Conservation (phyloP, 2,329 filamentous ascomycete species). For the Arthroderma sp. region DNA sequence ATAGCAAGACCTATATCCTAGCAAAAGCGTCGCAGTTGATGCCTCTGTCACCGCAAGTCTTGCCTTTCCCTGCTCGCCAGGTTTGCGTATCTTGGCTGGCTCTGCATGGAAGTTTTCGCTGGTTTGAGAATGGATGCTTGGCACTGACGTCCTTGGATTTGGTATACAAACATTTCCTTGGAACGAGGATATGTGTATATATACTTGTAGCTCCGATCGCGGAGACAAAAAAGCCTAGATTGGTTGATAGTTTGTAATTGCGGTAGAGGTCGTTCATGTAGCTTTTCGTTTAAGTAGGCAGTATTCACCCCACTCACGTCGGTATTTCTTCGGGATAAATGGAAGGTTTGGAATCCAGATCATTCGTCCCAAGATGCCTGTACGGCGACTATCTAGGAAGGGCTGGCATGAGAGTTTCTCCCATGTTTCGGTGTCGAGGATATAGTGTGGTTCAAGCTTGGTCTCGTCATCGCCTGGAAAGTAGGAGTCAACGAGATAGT, state of each 20-base stretch:
- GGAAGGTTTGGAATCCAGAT: constrained; percentile 68
- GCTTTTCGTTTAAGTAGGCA: constrained; percentile 58
- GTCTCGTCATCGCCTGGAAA: constrained; percentile 52
- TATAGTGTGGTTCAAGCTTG: constrained; percentile 66
- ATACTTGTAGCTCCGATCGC: not conserved
- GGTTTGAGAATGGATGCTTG: not conserved
- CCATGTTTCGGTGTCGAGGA: constrained; percentile 64
- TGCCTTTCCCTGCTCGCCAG: not conserved
- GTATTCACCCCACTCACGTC: constrained; percentile 74
- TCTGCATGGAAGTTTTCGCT: not conserved
- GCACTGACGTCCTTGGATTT: not conserved
- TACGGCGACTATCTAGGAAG: constrained; percentile 71
- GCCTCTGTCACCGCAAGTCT: not conserved
- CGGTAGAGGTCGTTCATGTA: not conserved
- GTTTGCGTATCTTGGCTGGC: not conserved
- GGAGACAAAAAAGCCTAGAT: too few species aligned
- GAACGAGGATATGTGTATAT: not conserved
- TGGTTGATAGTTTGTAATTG: not conserved
- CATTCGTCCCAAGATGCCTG: constrained; percentile 59
- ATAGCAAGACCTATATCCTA: not conserved
- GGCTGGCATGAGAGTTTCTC: constrained; percentile 59
- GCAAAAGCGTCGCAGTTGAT: not conserved
- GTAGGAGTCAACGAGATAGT: constrained; percentile 78
- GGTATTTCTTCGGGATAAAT: constrained; percentile 56
- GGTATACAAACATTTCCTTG: not conserved